These are phyloP conservation scores for Coffea humblotiana DNA, from an alignment of 305 asterid genomes.

Conservation along the genomic window DNA sequence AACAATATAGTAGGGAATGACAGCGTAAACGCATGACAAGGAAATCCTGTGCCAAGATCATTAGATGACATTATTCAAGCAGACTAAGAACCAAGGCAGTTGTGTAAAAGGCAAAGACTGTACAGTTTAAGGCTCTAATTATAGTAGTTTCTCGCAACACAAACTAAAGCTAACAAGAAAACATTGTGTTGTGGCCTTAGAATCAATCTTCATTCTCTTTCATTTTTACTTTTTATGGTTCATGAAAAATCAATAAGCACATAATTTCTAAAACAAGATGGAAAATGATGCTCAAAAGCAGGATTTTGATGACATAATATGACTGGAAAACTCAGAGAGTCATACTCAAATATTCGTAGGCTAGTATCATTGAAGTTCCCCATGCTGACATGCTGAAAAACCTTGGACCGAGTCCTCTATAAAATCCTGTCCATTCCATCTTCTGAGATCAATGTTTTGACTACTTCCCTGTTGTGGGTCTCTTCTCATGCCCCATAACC, in stretches of 20 bases:
- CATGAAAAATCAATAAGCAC: neutral
- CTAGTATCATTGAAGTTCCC: conserved; percentile 98
- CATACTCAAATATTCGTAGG: conserved; percentile 95
- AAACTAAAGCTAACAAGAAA: neutral
- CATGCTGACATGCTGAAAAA: conserved; percentile 98
- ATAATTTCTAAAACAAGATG: neutral
- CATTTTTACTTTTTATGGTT: neutral
- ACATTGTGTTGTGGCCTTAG: neutral
- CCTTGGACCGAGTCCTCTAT: conserved; percentile 94
- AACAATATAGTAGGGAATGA: neutral
- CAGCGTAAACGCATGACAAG: neutral
- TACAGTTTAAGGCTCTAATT: neutral
- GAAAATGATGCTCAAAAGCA: conserved; percentile 12
- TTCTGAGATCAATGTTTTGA: conserved; percentile 67
- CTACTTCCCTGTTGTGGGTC: conserved; percentile 77
- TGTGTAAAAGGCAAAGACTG: neutral
- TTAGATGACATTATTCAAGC: neutral
- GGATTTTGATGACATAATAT: neutral
- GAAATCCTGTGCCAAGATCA: neutral
- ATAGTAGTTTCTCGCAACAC: neutral
- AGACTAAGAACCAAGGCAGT: neutral
- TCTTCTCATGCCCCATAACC: conserved; percentile 78
- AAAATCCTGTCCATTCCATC: conserved; percentile 91
- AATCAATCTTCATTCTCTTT: neutral
- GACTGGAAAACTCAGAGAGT: conserved; percentile 11